phyloP scores from a whole-genome alignment of 805 yeast species.

The Yarrowia phangngaensis region DNA sequence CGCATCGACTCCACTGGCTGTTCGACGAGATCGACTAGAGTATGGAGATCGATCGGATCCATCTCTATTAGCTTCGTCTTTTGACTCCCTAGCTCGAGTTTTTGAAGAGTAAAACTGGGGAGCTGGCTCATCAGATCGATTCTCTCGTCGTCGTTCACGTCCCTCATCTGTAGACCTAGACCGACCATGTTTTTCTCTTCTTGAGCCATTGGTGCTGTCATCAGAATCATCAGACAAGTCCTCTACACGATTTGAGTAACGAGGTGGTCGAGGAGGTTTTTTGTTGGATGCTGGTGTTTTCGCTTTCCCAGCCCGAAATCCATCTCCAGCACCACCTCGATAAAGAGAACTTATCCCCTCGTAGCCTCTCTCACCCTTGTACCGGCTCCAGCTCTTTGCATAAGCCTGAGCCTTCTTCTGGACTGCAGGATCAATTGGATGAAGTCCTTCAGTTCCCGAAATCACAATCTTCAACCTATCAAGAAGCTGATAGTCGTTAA shows the following conservation, averaged over 20 bases:
- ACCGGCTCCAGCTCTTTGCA: slow-evolving; percentile 60
- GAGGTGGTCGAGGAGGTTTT: neutral
- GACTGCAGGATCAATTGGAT: slow-evolving; percentile 41
- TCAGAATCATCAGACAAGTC: slow-evolving; percentile 16
- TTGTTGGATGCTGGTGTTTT: slow-evolving; percentile 2
- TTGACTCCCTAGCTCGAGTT: too few species aligned
- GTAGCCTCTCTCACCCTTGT: slow-evolving; percentile 13
- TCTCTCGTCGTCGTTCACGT: too few species aligned
- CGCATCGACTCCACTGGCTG: slow-evolving; percentile 14
- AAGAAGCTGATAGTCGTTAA: slow-evolving; percentile 63
- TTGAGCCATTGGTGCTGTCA: neutral
- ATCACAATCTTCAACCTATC: slow-evolving; percentile 58
- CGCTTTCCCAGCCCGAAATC: neutral
- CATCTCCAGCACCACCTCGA: neutral
- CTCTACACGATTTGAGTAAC: slow-evolving; percentile 21
- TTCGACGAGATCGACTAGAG: slow-evolving; percentile 11
- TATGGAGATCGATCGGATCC: neutral
- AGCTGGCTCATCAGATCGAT: too few species aligned
- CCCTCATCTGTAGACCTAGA: too few species aligned
- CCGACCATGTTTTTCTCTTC: neutral
- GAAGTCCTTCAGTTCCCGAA: slow-evolving; percentile 39
- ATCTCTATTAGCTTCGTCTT: neutral
- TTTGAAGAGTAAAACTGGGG: slow-evolving; percentile 20
- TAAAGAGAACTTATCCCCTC: slow-evolving; percentile 3
- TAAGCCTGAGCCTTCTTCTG: slow-evolving; percentile 48